phyloP scores from a whole-genome alignment of 129 eudicot species.

The Sambucus nigra region DNA sequence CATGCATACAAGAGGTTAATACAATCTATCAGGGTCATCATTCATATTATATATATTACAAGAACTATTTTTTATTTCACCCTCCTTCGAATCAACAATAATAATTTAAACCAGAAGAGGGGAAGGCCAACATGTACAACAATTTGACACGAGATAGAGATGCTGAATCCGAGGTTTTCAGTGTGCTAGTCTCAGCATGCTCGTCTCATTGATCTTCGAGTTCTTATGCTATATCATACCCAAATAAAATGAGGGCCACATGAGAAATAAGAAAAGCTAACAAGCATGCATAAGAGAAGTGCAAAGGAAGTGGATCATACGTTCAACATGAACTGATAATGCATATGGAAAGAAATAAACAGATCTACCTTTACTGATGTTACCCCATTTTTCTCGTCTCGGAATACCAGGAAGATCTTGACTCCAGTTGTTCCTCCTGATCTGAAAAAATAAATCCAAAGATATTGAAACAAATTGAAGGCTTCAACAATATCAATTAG shows the following conservation, averaged over 20 bases:
- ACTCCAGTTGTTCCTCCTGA: not conserved
- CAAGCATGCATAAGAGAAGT: not conserved
- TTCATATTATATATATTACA: too few species aligned
- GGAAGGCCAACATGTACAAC: not conserved
- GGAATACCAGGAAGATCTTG: not conserved
- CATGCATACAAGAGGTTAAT: not conserved
- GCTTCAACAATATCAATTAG: not conserved
- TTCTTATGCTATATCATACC: not conserved
- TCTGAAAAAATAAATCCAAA: not conserved
- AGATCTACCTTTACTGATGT: not conserved
- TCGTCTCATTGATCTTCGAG: not conserved
- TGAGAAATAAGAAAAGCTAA: too few species aligned
- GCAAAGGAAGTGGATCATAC: not conserved
- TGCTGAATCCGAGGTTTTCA: not conserved
- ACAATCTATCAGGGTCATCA: not conserved
- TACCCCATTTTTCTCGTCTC: not conserved
- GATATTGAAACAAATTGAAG: not conserved
- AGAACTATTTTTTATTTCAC: too few species aligned
- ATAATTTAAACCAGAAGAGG: not conserved
- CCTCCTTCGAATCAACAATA: not conserved
- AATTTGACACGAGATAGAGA: not conserved
- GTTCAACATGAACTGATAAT: not conserved
- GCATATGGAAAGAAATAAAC: too few species aligned
- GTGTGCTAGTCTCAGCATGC: not conserved
- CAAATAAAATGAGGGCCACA: too few species aligned